Evolutionary conservation across 2,329 filamentous ascomycete species (phyloP), one percentile per base, ranked within the genome.

Genomic region (Xylaria sp.): DNA sequence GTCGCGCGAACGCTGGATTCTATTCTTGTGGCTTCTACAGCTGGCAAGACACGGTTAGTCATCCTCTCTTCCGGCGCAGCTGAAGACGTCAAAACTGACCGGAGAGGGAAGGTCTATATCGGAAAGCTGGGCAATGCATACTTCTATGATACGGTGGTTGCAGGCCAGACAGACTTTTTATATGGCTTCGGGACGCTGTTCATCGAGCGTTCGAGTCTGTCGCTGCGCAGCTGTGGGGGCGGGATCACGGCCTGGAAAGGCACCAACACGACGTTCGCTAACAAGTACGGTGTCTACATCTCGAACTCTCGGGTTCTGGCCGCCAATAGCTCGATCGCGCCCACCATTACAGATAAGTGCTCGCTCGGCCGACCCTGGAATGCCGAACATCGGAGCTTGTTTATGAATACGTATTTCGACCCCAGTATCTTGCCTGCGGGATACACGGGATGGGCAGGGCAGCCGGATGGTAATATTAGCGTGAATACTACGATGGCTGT

Each of bases 191-290:
- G 89, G 32, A 91, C 89, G 0, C 83, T 87, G 3, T 92, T 86
- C 83, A 82, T 91, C 50, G 83, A 88, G 65, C 81, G 83, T 3
- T 88, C 85, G 1, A 80, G 81, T 0, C 78, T 92, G 1, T 80
- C 82, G 0, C 82, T 92, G 13, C 86, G 90, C 10, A 82, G 80
- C 73, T 92, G 90, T 72, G 88, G 89, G 3, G 90, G 90, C 18
- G 90, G 90, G 12, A 88, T 92, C 63, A 90, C 88, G 0, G 90
- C 90, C 0, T 92, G 90, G 90, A 92, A 92, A 74, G 89, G 82
- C 2, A 79, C 86, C 0, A 91, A 91, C 78, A 91, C 89, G 0
- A 90, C 89, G 0, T 90, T 89, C 61, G 76, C 78, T 5, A 92
- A 92, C 79, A 90, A 89, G 73, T 91, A 91, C 77, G 90, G 90